phyloP scores from a whole-genome alignment of 1,284 basidiomycete genomes.

The Xerocomus minutiporus region DNA sequence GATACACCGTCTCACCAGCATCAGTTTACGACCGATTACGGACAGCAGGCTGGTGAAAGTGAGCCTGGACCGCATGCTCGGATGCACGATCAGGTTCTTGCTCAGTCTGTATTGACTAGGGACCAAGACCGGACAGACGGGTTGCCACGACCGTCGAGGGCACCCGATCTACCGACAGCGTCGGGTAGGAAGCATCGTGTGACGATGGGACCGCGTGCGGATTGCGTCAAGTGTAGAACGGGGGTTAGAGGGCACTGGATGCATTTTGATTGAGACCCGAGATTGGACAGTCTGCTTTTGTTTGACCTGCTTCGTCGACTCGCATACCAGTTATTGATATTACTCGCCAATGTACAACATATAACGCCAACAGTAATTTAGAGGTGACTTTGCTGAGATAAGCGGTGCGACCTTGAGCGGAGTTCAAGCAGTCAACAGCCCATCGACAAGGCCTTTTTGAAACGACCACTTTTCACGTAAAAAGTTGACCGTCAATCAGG shows the following conservation, averaged over 20 bases:
- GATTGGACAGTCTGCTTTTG: neutral
- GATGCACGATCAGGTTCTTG: constrained; percentile 5
- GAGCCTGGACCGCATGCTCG: neutral
- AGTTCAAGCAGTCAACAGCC: too few relatives aligned
- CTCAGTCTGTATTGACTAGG: constrained; percentile 1
- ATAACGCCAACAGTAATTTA: neutral
- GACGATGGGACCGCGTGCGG: constrained; percentile 68
- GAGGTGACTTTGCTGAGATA: too few relatives aligned
- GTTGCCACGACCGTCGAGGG: constrained; percentile 17
- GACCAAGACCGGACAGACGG: constrained; percentile 19
- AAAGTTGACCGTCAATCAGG: too few relatives aligned
- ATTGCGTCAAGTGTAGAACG: constrained; percentile 65
- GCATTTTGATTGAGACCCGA: constrained; percentile 49
- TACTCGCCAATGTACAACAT: constrained; percentile 3
- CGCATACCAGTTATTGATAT: constrained; percentile 4
- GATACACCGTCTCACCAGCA: constrained; percentile 18
- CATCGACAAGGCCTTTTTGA: too few relatives aligned
- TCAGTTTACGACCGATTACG: constrained; percentile 5
- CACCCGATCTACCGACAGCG: constrained; percentile 21
- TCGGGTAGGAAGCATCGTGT: constrained; percentile 45
- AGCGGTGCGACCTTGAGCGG: too few relatives aligned
- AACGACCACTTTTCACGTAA: too few relatives aligned
- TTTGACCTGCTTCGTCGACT: neutral
- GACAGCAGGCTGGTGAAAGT: constrained; percentile 1
- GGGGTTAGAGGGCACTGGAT: constrained; percentile 69